Conservation (phyloP, 805 yeast species). For the Yamadazyma laniorum region DNA sequence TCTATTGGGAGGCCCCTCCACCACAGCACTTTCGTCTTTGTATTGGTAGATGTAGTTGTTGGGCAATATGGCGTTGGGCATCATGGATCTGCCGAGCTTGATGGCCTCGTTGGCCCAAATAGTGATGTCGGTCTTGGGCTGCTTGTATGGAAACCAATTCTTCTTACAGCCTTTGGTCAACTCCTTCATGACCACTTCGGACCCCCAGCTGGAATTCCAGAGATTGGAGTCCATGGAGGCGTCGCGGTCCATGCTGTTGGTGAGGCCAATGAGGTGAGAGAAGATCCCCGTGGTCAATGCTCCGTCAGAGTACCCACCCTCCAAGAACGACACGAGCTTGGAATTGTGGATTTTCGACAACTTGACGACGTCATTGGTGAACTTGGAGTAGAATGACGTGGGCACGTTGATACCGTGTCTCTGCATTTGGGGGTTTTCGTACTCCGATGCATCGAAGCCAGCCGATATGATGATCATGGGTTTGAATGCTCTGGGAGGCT, state of each 20-base stretch:
- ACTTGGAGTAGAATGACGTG: slow-evolving; percentile 69
- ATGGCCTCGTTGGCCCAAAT: slow-evolving; percentile 67
- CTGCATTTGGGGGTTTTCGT: slow-evolving; percentile 81
- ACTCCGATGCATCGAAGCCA: slow-evolving; percentile 86
- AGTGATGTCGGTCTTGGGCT: slow-evolving; percentile 50
- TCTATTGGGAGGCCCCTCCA: slow-evolving; percentile 17
- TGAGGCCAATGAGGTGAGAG: slow-evolving; percentile 73
- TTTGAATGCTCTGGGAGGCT: slow-evolving; percentile 38
- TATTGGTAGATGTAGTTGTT: slow-evolving; percentile 33
- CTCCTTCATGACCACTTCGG: slow-evolving; percentile 60
- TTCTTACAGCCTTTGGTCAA: slow-evolving; percentile 66
- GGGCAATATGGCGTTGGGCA: slow-evolving; percentile 49
- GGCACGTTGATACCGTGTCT: slow-evolving; percentile 81
- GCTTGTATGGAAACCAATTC: slow-evolving; percentile 59
- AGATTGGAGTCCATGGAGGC: slow-evolving; percentile 21
- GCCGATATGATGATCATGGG: slow-evolving; percentile 72
- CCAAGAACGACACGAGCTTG: slow-evolving; percentile 64
- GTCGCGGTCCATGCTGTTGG: slow-evolving; percentile 33
- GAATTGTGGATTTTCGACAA: slow-evolving; percentile 65
- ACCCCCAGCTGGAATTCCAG: slow-evolving; percentile 69
- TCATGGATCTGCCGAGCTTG: slow-evolving; percentile 59
- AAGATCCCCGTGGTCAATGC: slow-evolving; percentile 78
- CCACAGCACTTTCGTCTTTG: slow-evolving; percentile 18
- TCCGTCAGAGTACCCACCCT: slow-evolving; percentile 85
- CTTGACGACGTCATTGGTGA: slow-evolving; percentile 69